These are phyloP conservation scores for Endogone sp. DNA, from an alignment of 192 early-diverging fungal genomes.

Conservation along the genomic window DNA sequence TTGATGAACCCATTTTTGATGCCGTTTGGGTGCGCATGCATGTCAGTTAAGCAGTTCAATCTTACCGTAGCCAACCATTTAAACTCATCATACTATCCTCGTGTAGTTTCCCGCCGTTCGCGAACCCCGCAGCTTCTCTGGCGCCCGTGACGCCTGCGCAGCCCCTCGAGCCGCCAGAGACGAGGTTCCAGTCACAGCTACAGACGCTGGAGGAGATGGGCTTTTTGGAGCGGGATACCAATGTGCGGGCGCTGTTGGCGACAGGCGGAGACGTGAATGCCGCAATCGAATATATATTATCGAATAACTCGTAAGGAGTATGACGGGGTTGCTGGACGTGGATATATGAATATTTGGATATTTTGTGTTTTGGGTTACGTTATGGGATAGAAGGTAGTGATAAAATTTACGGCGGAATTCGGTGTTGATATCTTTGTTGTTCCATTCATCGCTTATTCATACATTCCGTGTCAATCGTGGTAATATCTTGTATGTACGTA, in stretches of 20 bases:
- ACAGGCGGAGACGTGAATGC: constrained; percentile 83
- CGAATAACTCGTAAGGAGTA: not conserved
- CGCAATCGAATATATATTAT: constrained; percentile 75
- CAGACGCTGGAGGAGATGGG: constrained; percentile 92
- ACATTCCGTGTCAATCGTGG: not conserved
- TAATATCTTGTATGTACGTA: not conserved
- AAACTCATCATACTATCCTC: not conserved
- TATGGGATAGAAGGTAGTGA: not conserved
- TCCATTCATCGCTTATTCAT: not conserved
- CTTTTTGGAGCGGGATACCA: constrained; percentile 78
- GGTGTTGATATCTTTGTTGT: not conserved
- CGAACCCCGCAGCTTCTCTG: not conserved
- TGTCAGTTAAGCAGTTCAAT: no score
- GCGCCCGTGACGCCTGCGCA: not conserved
- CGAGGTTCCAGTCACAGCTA: constrained; percentile 62
- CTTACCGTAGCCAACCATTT: no score
- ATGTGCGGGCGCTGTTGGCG: constrained; percentile 80
- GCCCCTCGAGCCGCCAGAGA: constrained; percentile 45
- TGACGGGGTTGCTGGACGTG: not conserved
- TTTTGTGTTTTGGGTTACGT: not conserved
- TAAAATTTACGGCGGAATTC: no score
- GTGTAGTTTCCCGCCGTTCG: not conserved
- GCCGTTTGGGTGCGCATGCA: not conserved
- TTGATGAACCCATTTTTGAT: not conserved
- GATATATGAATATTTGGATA: no score